These are phyloP conservation scores for Diutina ranongensis DNA, from an alignment of 1,139 yeast species.

Conservation along the genomic window DNA sequence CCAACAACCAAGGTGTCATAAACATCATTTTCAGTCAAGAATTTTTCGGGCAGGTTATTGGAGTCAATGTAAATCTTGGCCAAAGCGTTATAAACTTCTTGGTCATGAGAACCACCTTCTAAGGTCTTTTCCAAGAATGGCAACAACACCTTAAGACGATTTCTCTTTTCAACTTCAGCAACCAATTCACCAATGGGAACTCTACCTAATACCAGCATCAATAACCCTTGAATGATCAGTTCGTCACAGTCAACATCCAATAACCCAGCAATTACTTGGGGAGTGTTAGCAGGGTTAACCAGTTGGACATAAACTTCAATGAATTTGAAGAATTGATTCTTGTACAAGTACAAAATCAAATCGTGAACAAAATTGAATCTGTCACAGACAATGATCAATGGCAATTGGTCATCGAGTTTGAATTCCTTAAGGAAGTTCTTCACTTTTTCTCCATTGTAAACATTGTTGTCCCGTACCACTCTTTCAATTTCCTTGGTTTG, in stretches of 20 bases:
- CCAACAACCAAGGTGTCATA: conserved; percentile 93
- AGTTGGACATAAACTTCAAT: conserved; percentile 97
- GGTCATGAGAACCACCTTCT: conserved; percentile 80
- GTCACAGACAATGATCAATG: conserved; percentile 93
- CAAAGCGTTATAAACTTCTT: conserved; percentile 85
- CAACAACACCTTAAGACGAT: conserved; percentile 77
- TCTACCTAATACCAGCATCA: conserved; percentile 84
- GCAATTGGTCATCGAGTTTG: conserved; percentile 88
- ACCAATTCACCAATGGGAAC: conserved; percentile 88
- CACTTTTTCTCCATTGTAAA: conserved; percentile 93
- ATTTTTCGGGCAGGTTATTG: conserved; percentile 94
- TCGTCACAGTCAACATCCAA: conserved; percentile 97
- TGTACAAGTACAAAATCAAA: conserved; percentile 83
- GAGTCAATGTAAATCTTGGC: conserved; percentile 97
- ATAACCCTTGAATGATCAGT: conserved; percentile 64
- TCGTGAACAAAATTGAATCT: conserved; percentile 88
- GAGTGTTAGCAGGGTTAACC: conserved; percentile 90
- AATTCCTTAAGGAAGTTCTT: conserved; percentile 94
- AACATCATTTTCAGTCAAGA: conserved; percentile 78
- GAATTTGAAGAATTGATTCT: conserved; percentile 88
- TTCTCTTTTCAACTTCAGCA: conserved; percentile 91
- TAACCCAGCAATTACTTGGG: conserved; percentile 93
- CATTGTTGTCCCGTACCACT: conserved; percentile 86
- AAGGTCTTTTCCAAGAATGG: conserved; percentile 90
- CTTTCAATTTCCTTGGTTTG: conserved; percentile 94